Percentiles rank a stretch among this genome's conserved stretches.
Conservation (phyloP, 129 eudicot species). For the Saposhnikovia divaricata region DNA sequence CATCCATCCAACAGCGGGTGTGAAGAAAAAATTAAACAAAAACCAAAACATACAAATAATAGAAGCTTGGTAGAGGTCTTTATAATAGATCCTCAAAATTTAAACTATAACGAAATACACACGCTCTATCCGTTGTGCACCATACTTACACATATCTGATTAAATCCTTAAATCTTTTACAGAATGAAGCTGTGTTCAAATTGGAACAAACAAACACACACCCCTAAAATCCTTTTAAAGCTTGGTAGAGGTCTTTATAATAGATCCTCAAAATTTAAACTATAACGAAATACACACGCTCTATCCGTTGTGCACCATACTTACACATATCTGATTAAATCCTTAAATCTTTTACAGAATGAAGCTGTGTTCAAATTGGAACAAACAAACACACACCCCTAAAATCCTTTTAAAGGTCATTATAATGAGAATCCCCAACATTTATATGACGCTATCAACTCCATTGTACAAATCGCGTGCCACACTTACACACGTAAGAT, state of each 20-base stretch:
- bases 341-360: not conserved
- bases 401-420: not conserved
- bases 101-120: not conserved
- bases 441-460: not conserved
- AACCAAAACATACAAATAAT: not conserved
- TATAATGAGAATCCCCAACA: not conserved
- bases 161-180: not conserved
- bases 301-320: not conserved
- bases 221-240: not conserved
- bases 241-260: not conserved
- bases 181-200: not conserved
- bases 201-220: not conserved
- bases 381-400: not conserved
- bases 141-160: not conserved
- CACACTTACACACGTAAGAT: too few relatives aligned
- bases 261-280: not conserved
- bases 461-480: not conserved
- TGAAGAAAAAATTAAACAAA: too few relatives aligned
- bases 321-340: not conserved
- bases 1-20: not conserved
- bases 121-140: not conserved
- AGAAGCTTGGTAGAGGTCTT: not conserved
- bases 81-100: not conserved
- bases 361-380: not conserved
- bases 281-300: not conserved